Evolutionary conservation across 306 rosid species (phyloP), one percentile per base, ranked within the genome.

Genomic region (Pyrus pyrifolia): DNA sequence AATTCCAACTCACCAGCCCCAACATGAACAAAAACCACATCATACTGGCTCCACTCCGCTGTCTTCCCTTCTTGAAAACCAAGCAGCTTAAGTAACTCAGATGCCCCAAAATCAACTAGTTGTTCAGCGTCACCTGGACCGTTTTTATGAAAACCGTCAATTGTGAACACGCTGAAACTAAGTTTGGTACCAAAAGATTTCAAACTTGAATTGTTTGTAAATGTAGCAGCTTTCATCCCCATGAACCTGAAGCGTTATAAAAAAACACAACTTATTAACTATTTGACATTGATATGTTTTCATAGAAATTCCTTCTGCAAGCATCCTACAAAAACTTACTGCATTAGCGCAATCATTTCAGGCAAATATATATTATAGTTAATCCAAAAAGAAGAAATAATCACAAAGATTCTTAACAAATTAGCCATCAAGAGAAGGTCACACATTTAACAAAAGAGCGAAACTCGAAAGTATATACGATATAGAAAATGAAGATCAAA

Each of bases 201-300:
- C 86, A 92, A 85, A 68, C 86, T 81, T 66, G 87, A 67, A 84
- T 83, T 87, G 75, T 84, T 82, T 22, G 98, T 89, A 78, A 92
- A 25, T 68, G 89, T n/a, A 71, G 93, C 91, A 60, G 91, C 93
- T 87, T 89, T 96, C 96, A 96, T 88, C 85, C 96, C 98, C 97
- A 96, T 92, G 84, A 96, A 92, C 85, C 99, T 96, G 84, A 79
- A 80, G 68, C 68, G 35, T 11, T n/a, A 55, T 17, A 78, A 68
- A 62, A 55, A 35, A 6, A 82, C 77, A 40, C 13, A 42, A n/a
- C 85, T 80, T 17, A 15, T 51, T 4, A 51, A 51, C 55, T 33
- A 77, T 68, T 63, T 78, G 44, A 79, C 57, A 25, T 57, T 29
- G 14, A 7, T 7, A 38, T 38, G 42, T 38, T 38, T 38, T 38